Base-by-base conservation (phyloP, 176 grass and related monocot genomes). In the Triticum dicoccoides region DNA sequence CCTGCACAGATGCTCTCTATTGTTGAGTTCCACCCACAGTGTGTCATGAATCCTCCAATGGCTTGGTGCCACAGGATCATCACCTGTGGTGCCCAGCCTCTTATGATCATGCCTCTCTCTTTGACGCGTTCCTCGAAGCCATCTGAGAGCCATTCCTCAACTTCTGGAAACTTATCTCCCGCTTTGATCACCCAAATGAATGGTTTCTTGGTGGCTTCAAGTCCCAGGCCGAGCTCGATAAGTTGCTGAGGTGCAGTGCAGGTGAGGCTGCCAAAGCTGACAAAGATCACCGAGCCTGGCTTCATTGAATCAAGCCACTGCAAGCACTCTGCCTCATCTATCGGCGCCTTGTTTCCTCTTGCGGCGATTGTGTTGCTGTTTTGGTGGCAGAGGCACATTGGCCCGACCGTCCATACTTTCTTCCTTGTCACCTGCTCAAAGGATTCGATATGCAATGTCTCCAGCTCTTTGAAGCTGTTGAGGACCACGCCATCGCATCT, bases 121-220 rank as follows among this genome's bases (percentile, higher is more conserved):
- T 85, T 80, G 1, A 89, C 71, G 24, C 81, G 58, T 66, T 92
- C 84, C 82, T 94, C 82, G 2, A 94, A 94, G 23, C 84, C 87
- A 9, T 83, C 65, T 4, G 90, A 79, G 8, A 94, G 84, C 92
- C 89, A 94, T 87, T 86, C 84, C 59, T 92, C 87, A 17, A 91
- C 82, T 67, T 88, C 45, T 20, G 82, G 79, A 62, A 29, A 91
- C 70, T 81, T 91, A 42, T 89, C 14, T 68, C 88, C 86, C 21
- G 86, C 80, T 83, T 92, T 95, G 14, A 92, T 90, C 56, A 90
- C 85, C 93, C 90, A 95, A 21, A 90, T 44, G 84, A 95, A 95
- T 0, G 93, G 88, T 27, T 41, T 86, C 33, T 80, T 79, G 18
- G 93, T 86, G 38, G 88, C 90, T 77, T 95, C 93, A n/a, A 90